These are phyloP conservation scores for Beauveria medogensis DNA, from an alignment of 2,329 filamentous ascomycete species.

Conservation along the genomic window DNA sequence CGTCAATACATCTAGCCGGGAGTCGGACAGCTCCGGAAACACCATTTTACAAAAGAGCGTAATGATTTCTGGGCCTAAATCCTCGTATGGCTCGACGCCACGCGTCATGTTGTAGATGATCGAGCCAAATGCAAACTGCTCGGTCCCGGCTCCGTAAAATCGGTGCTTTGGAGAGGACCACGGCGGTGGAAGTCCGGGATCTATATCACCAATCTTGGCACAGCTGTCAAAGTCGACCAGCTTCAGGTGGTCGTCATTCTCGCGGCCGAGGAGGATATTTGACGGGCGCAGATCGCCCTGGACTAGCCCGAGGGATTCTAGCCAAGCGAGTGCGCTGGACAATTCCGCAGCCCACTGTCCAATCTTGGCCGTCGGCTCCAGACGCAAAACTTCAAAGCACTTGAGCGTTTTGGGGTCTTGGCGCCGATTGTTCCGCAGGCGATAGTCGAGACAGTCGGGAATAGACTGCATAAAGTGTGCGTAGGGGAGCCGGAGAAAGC, in stretches of 20 bases:
- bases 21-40: conserved; percentile 1
- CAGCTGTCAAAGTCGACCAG: conserved; percentile 3
- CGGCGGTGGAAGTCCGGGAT: conserved; percentile 1
- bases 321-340: conserved; percentile 10
- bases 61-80: not conserved
- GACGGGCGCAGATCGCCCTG: conserved; percentile 3
- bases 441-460: not conserved
- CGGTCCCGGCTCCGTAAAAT: not conserved
- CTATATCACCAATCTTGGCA: not conserved
- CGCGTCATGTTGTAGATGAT: conserved; percentile 5
- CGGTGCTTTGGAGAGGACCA: not conserved
- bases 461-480: conserved; percentile 1
- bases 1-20: not conserved
- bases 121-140: conserved; percentile 6
- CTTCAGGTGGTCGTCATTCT: not conserved
- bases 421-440: not conserved
- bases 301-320: not conserved
- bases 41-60: not conserved
- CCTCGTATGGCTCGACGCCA: conserved; percentile 7
- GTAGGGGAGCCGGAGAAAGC: conserved; percentile 2
- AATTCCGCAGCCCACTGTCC: conserved; percentile 12
- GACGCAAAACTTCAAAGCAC: not conserved
- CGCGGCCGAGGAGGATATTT: conserved; percentile 1
- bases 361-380: not conserved
- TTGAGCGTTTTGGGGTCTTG: not conserved